These are phyloP conservation scores for Tulasnella sp. DNA, from an alignment of 768 basidiomycete genomes.

Conservation along the genomic window DNA sequence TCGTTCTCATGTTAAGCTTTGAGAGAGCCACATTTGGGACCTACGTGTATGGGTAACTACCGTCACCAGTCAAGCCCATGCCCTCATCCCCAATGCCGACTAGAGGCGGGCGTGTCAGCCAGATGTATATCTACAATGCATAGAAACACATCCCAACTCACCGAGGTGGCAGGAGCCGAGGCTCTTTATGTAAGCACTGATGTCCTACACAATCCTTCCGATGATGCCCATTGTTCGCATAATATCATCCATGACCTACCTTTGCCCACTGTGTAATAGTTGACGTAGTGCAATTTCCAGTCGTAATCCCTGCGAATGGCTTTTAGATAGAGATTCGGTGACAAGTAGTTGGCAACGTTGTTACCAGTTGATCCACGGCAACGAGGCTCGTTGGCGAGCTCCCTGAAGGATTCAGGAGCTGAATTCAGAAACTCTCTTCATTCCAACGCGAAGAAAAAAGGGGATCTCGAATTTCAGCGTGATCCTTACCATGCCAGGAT, in stretches of 20 bases:
- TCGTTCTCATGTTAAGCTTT: neutral
- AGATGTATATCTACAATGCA: neutral
- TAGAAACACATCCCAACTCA: neutral
- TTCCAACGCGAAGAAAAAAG: neutral
- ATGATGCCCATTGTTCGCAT: neutral
- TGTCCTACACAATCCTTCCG: constrained; percentile 32
- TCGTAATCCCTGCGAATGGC: neutral
- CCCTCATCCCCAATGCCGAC: constrained; percentile 63
- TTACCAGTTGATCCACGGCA: constrained; percentile 37
- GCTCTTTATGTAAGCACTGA: constrained; percentile 60
- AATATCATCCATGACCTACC: neutral
- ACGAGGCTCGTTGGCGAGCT: constrained; percentile 43
- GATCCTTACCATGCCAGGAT: constrained; percentile 21
- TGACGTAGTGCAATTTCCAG: constrained; percentile 47
- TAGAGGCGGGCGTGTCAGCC: neutral
- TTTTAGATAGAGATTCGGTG: neutral
- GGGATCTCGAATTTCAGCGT: neutral
- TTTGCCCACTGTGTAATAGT: constrained; percentile 55
- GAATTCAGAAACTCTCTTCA: constrained; percentile 30
- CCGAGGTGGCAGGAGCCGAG: constrained; percentile 59
- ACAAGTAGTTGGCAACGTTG: constrained; percentile 26
- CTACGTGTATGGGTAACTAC: constrained; percentile 56
- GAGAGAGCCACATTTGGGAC: constrained; percentile 29
- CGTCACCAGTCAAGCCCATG: constrained; percentile 49
- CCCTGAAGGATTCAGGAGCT: constrained; percentile 43